A percentile compares a stretch with the other conserved stretches of the same genome.
Conservation (phyloP, 2,329 filamentous ascomycete species). For the Lasiodiplodia sp. region DNA sequence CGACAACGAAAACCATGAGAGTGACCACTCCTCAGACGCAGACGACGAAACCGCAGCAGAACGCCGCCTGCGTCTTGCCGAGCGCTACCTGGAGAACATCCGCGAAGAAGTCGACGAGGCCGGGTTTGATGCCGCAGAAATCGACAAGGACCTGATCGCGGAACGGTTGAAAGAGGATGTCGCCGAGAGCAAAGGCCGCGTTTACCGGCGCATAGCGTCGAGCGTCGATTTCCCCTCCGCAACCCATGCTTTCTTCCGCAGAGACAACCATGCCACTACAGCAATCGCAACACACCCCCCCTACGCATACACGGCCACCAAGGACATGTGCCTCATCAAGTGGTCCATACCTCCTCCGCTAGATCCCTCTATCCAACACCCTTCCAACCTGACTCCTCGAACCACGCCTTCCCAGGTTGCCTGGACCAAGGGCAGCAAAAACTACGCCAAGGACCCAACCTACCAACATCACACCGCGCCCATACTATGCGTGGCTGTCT, state of each 20-base stretch:
- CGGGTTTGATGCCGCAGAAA: constrained; percentile 92
- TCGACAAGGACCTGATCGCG: constrained; percentile 91
- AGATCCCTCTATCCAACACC: constrained; percentile 43
- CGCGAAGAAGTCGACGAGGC: constrained; percentile 77
- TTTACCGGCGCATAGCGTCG: constrained; percentile 81
- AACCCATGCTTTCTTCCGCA: constrained; percentile 75
- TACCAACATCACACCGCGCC: constrained; percentile 76
- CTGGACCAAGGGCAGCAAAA: constrained; percentile 67
- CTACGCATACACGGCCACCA: constrained; percentile 86
- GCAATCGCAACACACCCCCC: constrained; percentile 80
- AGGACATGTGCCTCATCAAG: constrained; percentile 84
- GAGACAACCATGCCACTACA: constrained; percentile 80
- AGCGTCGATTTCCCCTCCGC: constrained; percentile 74
- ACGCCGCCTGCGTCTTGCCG: constrained; percentile 82
- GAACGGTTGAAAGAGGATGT: constrained; percentile 91
- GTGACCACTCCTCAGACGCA: constrained; percentile 73
- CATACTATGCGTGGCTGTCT: constrained; percentile 86
- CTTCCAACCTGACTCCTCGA: constrained; percentile 59
- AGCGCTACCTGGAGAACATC: constrained; percentile 92
- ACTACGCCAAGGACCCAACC: constrained; percentile 66
- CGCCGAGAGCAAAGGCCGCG: constrained; percentile 85
- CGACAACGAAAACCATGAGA: constrained; percentile 59
- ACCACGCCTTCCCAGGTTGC: constrained; percentile 69
- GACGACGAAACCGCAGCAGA: constrained; percentile 85
- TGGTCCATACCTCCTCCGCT: constrained; percentile 80